Evolutionary conservation across 2,329 filamentous ascomycete species (phyloP), one percentile per base, ranked within the genome.

Genomic region (Canariomyces notabilis): DNA sequence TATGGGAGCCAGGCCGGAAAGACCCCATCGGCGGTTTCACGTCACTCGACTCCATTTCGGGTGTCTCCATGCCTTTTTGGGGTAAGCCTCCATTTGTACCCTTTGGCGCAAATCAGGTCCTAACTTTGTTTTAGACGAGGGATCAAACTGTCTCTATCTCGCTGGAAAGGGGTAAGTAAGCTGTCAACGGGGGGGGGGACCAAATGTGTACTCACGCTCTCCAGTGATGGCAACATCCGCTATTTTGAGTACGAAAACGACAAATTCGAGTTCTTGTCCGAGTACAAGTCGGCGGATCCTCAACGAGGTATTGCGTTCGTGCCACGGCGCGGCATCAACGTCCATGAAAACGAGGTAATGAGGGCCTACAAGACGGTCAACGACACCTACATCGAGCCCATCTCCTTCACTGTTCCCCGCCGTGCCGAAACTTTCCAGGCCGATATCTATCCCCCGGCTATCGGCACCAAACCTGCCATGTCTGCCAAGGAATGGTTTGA

Each of bases 21-120:
- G 85, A 94, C 60, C 93, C 93, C 39, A 85, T 97, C 59, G 89
- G 88, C 41, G 90, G 89, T 14, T 96, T 96, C 71, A 83, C 80
- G 59, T 86, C 87, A 57, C 78, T 98, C 39, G 93, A 98, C 69
- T 94, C 89, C 37, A 95, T 95, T 61, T 96, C 91, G 37, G 93
- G 93, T 65, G 90, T 98, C 50, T 95, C 89, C 77, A 96, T 98
- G 88, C 93, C 93, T 23, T 97, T 98, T 79, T 98, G 93, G 93
- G 93, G 78, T 81, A 65, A 56, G 73, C 59, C 38, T 36, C n/a
- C 39, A 29, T 6, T 15, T 38, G 40, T 4, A 20, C n/a, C 14
- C 7, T 42, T 11, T n/a, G 42, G 9, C 19, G 18, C 8, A 26
- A 32, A 44, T 34, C 42, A 58, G 64, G 52, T 67, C 54, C 22